Conservation (phyloP, 2,329 filamentous ascomycete genomes). For the Zalaria obscura region DNA sequence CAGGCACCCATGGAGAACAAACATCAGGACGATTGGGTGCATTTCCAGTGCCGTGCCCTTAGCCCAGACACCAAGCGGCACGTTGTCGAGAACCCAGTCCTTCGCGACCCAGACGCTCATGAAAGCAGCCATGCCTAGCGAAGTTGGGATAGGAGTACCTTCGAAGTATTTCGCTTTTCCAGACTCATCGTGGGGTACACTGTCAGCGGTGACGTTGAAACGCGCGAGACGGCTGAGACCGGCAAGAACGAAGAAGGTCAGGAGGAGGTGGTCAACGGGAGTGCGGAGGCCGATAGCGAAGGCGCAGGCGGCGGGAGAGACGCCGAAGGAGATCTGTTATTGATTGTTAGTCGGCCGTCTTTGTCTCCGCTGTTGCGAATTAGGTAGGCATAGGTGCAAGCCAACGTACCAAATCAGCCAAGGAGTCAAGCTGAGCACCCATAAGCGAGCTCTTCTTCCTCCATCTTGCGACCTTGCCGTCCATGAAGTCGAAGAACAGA, state of each 20-base stretch:
- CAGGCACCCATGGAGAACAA: slow-evolving; percentile 75
- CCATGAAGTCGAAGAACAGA: slow-evolving; percentile 95
- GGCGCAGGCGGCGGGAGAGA: slow-evolving; percentile 73
- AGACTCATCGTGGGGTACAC: slow-evolving; percentile 77
- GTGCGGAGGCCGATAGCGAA: slow-evolving; percentile 85
- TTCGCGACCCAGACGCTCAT: slow-evolving; percentile 85
- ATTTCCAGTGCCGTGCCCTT: slow-evolving; percentile 60
- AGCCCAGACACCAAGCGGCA: slow-evolving; percentile 63
- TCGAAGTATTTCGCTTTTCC: slow-evolving; percentile 96
- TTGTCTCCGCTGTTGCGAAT: too few relatives aligned
- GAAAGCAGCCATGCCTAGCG: slow-evolving; percentile 60
- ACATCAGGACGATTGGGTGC: slow-evolving; percentile 69
- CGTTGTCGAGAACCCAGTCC: slow-evolving; percentile 60
- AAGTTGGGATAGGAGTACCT: slow-evolving; percentile 90
- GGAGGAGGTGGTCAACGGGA: slow-evolving; percentile 61
- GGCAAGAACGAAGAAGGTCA: slow-evolving; percentile 86
- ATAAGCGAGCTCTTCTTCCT: slow-evolving; percentile 93
- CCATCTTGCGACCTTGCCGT: slow-evolving; percentile 93
- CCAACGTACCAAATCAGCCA: slow-evolving; percentile 71
- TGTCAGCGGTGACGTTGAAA: slow-evolving; percentile 90
- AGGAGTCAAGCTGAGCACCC: slow-evolving; percentile 92
- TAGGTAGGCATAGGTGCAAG: background rate
- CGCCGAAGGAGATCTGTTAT: slow-evolving; percentile 78
- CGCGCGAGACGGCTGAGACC: slow-evolving; percentile 85
- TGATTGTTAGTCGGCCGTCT: too few relatives aligned